Evolutionary conservation across 768 basidiomycete species (phyloP), one percentile per base, ranked within the genome.

Genomic region (Termitomyces sp.): DNA sequence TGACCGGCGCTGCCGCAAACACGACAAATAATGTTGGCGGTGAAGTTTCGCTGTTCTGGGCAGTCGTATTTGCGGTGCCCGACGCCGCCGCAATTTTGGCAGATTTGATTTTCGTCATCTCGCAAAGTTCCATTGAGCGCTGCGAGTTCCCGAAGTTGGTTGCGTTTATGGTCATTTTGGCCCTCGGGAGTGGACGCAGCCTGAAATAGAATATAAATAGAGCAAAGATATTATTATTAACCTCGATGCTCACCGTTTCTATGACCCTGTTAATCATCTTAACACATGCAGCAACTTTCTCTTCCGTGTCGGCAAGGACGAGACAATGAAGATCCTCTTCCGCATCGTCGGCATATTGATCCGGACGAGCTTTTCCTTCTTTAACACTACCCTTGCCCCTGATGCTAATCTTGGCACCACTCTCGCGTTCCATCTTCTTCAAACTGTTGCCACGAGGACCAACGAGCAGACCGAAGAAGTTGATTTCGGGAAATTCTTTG

Each of bases 401-500:
- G 62, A 99, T 99, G 64, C 90, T 93, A 66, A 99, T 99, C 75
- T 98, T 98, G 6, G 97, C 97, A 34, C 97, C 97, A 67, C 90
- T 93, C 66, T 98, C 93, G 57, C 92, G 81, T 73, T 99, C 97
- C 97, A 99, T 99, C 75, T 94, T 95, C 82, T 99, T 99, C 81
- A 98, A 76, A 77, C 95, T 95, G 71, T 99, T 98, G 45, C 97
- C 97, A 67, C 97, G 90, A 67, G 97, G 97, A 38, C 97, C 97
- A 62, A 99, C 96, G 59, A 99, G 84, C 60, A 99, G 79, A 65
- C 97, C 97, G 66, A 99, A 98, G 77, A 98, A 99, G 71, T 99
- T 99, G 80, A 99, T 98, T 75, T 98, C 96, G 1, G 97, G 97
- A 65, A 99, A 99, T 74, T 99, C 97, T 72, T 99, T 98, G 70